These are phyloP conservation scores for Neonectria faginata DNA, from an alignment of 2,329 filamentous ascomycete genomes.

Conservation along the genomic window DNA sequence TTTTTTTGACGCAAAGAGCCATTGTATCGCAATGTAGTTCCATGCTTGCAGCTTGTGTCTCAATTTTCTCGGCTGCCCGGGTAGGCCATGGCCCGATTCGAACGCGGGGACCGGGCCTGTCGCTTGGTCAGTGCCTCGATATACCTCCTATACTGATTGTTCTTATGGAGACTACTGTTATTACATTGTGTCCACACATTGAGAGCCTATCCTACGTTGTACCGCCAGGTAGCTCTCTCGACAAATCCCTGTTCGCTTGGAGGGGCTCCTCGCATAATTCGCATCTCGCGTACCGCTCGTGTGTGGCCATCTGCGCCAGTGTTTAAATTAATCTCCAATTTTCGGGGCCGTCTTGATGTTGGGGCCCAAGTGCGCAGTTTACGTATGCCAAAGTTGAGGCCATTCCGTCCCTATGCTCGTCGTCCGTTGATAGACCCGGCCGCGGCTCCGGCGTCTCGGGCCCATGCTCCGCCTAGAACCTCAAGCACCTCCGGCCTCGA, in stretches of 20 bases:
- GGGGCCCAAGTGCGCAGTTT: not conserved
- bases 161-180: not conserved
- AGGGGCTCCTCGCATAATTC: not conserved
- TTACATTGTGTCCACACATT: not conserved
- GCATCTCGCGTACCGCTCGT: not conserved
- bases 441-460: slow-evolving; percentile 25
- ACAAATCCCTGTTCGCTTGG: not conserved
- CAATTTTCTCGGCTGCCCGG: slow-evolving; percentile 1
- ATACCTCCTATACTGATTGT: not conserved
- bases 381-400: slow-evolving; percentile 6
- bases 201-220: slow-evolving; percentile 1
- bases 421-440: slow-evolving; percentile 11
- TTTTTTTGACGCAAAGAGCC: slow-evolving; percentile 5
- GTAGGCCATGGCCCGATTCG: slow-evolving; percentile 1
- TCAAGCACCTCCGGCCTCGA: slow-evolving; percentile 13
- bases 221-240: slow-evolving; percentile 1
- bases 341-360: not conserved
- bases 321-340: slow-evolving; percentile 1
- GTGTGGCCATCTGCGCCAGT: not conserved
- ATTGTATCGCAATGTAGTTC: slow-evolving; percentile 13
- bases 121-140: slow-evolving; percentile 17
- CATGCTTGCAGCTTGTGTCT: not conserved
- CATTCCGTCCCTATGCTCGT: slow-evolving; percentile 21
- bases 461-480: slow-evolving; percentile 23
- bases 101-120: slow-evolving; percentile 3